Conservation (phyloP, 352 stramenopile species). For the Pythium periplocum region DNA sequence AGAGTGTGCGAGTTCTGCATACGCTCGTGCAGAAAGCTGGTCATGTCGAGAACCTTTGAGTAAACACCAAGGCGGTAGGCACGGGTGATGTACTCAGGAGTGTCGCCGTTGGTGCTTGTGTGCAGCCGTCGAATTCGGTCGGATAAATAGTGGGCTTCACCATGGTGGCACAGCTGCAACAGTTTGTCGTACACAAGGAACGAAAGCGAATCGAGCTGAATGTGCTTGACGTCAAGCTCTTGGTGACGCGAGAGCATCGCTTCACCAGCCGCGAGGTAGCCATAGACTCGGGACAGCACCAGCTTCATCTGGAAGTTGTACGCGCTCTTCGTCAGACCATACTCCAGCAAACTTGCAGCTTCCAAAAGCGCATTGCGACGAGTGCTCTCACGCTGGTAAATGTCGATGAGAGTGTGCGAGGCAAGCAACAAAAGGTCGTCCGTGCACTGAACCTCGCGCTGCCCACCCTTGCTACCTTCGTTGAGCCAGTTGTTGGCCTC, state of each 20-base stretch:
- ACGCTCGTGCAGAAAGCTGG: conserved; percentile 57
- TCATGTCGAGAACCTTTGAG: conserved; percentile 84
- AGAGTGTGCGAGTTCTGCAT: conserved; percentile 78
- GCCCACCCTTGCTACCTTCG: conserved; percentile 52
- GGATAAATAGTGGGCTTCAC: conserved; percentile 42
- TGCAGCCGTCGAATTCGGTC: conserved; percentile 53
- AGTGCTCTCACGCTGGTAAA: conserved; percentile 38
- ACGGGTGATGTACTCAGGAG: conserved; percentile 72
- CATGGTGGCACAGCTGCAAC: conserved; percentile 51
- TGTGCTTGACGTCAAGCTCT: conserved; percentile 82
- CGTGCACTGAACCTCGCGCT: conserved; percentile 81
- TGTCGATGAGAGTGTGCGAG: conserved; percentile 60
- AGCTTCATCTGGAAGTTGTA: conserved; percentile 92
- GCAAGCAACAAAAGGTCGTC: conserved; percentile 79
- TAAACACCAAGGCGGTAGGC: conserved; percentile 81
- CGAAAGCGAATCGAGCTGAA: conserved; percentile 81
- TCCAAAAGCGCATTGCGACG: conserved; percentile 42
- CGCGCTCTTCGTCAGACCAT: conserved; percentile 65
- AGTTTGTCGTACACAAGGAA: conserved; percentile 84
- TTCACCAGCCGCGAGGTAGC: conserved; percentile 54
- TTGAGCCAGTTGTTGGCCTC: conserved; percentile 71
- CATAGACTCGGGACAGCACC: conserved; percentile 75
- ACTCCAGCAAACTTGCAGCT: conserved; percentile 58
- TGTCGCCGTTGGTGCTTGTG: conserved; percentile 49
- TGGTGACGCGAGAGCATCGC: conserved; percentile 62